phyloP scores from a whole-genome alignment of 441 rosid species.

The Adansonia grandidieri region DNA sequence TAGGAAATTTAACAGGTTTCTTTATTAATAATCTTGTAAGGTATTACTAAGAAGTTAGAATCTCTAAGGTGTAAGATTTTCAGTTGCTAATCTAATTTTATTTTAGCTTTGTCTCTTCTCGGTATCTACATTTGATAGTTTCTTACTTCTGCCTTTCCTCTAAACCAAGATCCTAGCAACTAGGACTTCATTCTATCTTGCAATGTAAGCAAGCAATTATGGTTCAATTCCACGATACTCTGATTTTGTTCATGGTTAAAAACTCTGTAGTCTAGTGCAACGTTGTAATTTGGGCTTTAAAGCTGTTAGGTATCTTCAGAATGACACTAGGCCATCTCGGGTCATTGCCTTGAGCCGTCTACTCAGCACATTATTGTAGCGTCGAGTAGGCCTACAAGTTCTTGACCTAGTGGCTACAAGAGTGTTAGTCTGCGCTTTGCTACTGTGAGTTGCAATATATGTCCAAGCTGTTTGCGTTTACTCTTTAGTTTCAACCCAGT shows the following conservation, averaged over 20 bases:
- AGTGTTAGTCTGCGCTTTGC: neutral
- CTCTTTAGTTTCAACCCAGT: neutral
- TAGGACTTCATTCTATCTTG: neutral
- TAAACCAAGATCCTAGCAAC: neutral
- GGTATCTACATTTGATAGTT: neutral
- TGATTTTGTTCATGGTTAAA: neutral
- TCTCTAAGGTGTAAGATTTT: constrained; percentile 12
- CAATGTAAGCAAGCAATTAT: neutral
- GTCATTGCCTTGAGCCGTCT: too few relatives aligned
- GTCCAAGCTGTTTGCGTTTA: neutral
- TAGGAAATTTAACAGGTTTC: neutral
- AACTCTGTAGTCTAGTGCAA: neutral
- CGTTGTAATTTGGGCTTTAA: neutral
- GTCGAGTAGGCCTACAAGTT: too few relatives aligned
- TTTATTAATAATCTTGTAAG: constrained; percentile 28
- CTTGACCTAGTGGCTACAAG: too few relatives aligned
- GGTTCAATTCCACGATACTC: neutral
- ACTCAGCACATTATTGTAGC: too few relatives aligned
- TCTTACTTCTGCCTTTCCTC: neutral
- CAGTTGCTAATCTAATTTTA: constrained; percentile 17
- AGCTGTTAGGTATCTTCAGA: neutral
- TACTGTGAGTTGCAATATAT: neutral
- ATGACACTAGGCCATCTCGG: too few relatives aligned
- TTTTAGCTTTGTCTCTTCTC: neutral
- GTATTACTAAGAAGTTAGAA: constrained; percentile 9